Conservation (phyloP, 31 red algal species). For the Odonthalia washingtoniensis region DNA sequence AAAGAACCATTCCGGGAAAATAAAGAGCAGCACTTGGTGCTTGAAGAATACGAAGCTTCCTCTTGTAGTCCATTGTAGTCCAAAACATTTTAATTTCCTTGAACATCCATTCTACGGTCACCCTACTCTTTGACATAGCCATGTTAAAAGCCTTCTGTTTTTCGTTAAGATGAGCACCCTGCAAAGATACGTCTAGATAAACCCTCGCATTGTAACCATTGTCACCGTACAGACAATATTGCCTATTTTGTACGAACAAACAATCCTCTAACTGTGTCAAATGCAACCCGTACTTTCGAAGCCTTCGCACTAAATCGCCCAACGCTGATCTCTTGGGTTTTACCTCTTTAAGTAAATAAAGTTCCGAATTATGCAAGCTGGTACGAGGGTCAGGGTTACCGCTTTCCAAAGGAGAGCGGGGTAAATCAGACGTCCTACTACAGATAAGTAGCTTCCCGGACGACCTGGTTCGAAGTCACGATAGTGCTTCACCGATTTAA, state of each 20-base stretch:
- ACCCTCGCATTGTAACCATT: neutral
- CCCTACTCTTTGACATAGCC: neutral
- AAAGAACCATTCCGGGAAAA: neutral
- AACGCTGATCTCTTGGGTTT: no score
- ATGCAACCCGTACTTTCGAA: no score
- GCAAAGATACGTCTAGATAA: neutral
- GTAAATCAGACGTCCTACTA: no score
- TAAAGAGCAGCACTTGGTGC: neutral
- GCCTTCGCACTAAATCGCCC: no score
- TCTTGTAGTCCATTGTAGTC: slow-evolving; percentile 1
- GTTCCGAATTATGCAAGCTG: no score
- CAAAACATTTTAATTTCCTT: neutral
- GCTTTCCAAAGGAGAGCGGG: no score
- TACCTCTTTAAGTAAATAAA: no score
- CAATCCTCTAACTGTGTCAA: neutral
- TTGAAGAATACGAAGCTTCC: neutral
- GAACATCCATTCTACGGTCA: neutral
- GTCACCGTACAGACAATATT: neutral
- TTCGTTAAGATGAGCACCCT: neutral
- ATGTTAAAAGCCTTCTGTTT: neutral
- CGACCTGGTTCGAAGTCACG: no score
- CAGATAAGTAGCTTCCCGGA: no score
- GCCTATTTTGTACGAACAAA: neutral
- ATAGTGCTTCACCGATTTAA: no score
- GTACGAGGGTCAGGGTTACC: no score